Evolutionary conservation across 140 eudicot species (phyloP).

Genomic region (Anethum foeniculum): DNA sequence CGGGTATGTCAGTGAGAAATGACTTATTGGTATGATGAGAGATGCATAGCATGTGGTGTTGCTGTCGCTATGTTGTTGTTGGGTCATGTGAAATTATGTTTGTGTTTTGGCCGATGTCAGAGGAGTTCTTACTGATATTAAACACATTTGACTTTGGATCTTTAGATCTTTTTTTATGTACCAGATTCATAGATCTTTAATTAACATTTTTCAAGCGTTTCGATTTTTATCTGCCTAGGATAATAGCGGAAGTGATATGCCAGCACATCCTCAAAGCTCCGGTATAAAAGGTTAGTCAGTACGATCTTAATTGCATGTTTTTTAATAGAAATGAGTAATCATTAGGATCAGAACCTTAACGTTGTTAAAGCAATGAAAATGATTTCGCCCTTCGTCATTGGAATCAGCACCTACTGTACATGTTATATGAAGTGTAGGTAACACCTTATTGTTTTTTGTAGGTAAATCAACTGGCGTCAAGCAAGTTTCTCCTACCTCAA

Average conservation of each 20-base stretch:
- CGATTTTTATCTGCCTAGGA: background rate
- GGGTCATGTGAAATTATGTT: background rate
- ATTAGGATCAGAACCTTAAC: background rate
- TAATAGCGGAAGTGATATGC: background rate
- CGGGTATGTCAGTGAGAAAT: background rate
- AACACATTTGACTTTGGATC: background rate
- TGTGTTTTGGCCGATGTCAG: background rate
- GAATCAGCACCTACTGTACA: background rate
- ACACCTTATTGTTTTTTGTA: conserved; percentile 8
- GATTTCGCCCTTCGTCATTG: background rate
- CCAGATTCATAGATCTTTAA: background rate
- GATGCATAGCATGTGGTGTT: background rate
- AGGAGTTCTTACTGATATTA: background rate
- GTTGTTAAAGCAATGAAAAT: background rate
- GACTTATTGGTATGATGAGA: background rate
- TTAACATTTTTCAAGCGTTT: background rate
- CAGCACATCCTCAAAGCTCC: background rate
- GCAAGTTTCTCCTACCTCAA: conserved; percentile 13
- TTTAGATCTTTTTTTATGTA: background rate
- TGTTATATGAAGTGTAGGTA: background rate
- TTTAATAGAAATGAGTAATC: background rate
- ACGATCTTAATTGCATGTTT: background rate
- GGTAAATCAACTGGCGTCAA: conserved; percentile 25
- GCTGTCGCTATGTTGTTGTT: background rate
- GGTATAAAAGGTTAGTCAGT: background rate